Evolutionary conservation across 257 asterid genomes (phyloP).

Genomic region (Leonotis leonurus): DNA sequence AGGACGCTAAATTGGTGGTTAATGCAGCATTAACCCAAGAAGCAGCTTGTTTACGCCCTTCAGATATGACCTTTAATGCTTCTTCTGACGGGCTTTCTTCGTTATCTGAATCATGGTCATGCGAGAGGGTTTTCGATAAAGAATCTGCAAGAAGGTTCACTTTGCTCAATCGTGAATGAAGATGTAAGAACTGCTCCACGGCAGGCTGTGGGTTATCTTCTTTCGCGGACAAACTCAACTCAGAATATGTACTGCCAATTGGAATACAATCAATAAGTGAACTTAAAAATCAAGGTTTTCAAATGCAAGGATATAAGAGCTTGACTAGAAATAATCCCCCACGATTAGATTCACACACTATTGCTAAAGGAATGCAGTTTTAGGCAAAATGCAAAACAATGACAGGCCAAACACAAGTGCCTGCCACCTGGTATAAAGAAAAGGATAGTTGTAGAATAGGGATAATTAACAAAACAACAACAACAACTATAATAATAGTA

Average conservation of each 20-base stretch:
- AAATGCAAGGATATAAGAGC: neutral
- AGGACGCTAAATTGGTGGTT: conserved; percentile 65
- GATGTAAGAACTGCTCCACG: conserved; percentile 74
- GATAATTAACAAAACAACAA: neutral
- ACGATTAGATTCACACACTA: neutral
- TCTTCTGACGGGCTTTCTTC: conserved; percentile 68
- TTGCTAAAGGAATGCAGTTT: neutral
- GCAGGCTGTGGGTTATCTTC: conserved; percentile 93
- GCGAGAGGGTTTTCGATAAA: conserved; percentile 42
- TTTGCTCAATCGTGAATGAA: conserved; percentile 60
- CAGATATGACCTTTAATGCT: conserved; percentile 42
- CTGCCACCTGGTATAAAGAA: neutral
- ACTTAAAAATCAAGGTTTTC: neutral
- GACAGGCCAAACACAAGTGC: neutral
- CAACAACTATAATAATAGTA: neutral
- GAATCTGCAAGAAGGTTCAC: conserved; percentile 66
- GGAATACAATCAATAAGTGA: conserved; percentile 10
- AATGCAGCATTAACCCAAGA: conserved; percentile 89
- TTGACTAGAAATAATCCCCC: neutral
- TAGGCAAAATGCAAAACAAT: neutral
- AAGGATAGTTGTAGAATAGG: neutral
- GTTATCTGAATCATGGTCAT: conserved; percentile 35
- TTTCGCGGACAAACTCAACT: conserved; percentile 70
- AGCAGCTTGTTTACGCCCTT: conserved; percentile 69
- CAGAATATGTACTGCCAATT: conserved; percentile 73